Evolutionary conservation across 2,329 filamentous ascomycete species (phyloP), one percentile per base, ranked within the genome.

Genomic region (Sporothrix curviconia): DNA sequence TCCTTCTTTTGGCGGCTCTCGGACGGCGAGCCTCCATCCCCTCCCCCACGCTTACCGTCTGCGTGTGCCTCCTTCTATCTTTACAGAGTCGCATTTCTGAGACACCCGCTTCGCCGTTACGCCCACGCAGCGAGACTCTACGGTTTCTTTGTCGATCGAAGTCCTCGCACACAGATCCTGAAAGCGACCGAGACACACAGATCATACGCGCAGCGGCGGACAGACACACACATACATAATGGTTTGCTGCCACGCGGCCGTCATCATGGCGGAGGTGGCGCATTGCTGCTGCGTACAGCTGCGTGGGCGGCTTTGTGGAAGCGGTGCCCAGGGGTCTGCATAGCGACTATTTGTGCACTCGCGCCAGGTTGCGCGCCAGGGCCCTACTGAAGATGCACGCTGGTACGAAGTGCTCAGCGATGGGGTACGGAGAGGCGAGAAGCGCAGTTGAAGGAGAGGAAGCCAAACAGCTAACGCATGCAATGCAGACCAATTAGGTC

Each of bases 321-420:
- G 69, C 24, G 65, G 69, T 15, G 61, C 74, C 59, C 66, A 66
- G 62, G 64, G 73, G 69, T 79, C 80, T 2, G 86, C 89, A n/a
- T 47, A 89, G 86, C 32, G 92, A 99, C 71, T 99, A 96, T 97
- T 87, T 74, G 87, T 99, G 55, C 85, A 84, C 66, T 83, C 85
- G 8, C 78, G 99, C 19, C 94, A 94, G 6, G 94, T 95, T 32
- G 84, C 89, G 56, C 92, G 9, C 78, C 84, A 64, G 87, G 83
- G 19, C 85, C 90, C 74, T 90, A 60, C 74, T 96, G 68, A 96
- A 96, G 78, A 97, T 97, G 92, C 94, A 97, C 79, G 92, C 94
- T 76, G 94, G 94, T n/a, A n/a, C n/a, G n/a, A n/a, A n/a, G n/a
- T n/a, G n/a, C n/a, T n/a, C n/a, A n/a, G n/a, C n/a, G n/a, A n/a